Base-by-base conservation (phyloP, 2,329 filamentous ascomycete genomes). In the Diplodia seriata region DNA sequence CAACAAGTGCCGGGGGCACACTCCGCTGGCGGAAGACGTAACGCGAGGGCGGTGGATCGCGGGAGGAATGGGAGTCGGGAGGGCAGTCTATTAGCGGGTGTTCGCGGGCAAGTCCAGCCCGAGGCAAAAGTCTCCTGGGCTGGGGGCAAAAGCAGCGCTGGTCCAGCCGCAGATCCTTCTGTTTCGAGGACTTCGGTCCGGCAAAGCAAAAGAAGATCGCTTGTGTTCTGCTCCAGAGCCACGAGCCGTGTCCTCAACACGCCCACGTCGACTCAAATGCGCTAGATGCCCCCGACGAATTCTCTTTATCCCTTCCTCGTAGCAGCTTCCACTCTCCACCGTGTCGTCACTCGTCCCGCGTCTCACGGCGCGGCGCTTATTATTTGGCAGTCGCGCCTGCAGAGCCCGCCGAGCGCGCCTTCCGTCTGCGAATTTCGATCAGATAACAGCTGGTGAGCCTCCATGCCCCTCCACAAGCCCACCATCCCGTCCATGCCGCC, bases 391-490 rank as follows among this genome's bases (percentile, higher is more conserved):
- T 61, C 47, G 55, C 56, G 55, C 56, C 55, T 43, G 55, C 66
- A 62, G 55, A 49, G 49, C 47, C 47, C 29, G 43, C 31, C 33
- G 55, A 49, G 49, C 47, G 33, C 29, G 43, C 20, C 33, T 31
- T n/a, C 47, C 51, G 51, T 55, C 54, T 67, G 61, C 66, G 47
- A 67, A 67, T 55, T 67, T 61, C 31, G 66, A 67, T 67, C 66
- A 53, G 66, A 67, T 67, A 67, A 67, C 26, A 26, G 26, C 20
- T 40, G 33, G 55, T 62, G 64, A 66, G 64, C 54, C 53, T 26
- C 51, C 7, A 65, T 31, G 49, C 66, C 65, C 65, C 56, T 62
- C 55, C 63, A 8, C 55, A 51, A 51, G 31, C 53, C 38, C 20
- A 9, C 33, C 38, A 15, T n/a, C 6, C 14, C 18, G n/a, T 47